Evolutionary conservation across 768 basidiomycete genomes (phyloP).

Genomic region (Boletales sp.): DNA sequence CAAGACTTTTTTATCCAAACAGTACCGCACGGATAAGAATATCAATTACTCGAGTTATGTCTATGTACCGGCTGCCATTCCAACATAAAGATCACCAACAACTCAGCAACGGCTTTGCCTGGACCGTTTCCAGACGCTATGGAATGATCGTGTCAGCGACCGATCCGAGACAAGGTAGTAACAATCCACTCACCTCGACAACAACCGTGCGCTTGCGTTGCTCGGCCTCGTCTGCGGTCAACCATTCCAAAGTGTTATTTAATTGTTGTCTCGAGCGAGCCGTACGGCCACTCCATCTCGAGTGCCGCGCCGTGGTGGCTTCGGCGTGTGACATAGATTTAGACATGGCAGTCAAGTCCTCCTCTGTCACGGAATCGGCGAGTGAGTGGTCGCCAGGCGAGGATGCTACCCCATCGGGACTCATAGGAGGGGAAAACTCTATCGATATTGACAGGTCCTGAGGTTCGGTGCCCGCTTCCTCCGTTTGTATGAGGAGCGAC

Average conservation of each 20-base stretch:
- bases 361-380: slow-evolving; percentile 58
- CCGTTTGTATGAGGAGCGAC: slow-evolving; percentile 29
- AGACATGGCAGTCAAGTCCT: slow-evolving; percentile 70
- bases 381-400: slow-evolving; percentile 55
- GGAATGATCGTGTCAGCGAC: slow-evolving; percentile 1
- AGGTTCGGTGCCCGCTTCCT: slow-evolving; percentile 12
- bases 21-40: too few relatives aligned
- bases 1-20: too few relatives aligned
- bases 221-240: slow-evolving; percentile 36
- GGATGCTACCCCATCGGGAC: slow-evolving; percentile 46
- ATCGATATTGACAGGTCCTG: slow-evolving; percentile 33
- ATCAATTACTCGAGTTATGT: too few relatives aligned
- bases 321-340: slow-evolving; percentile 75
- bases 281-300: slow-evolving; percentile 34
- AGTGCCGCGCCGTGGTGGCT: slow-evolving; percentile 36
- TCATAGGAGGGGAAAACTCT: slow-evolving; percentile 55
- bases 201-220: slow-evolving; percentile 58
- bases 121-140: slow-evolving; percentile 72
- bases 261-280: slow-evolving; percentile 26
- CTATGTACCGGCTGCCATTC: too few relatives aligned
- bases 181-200: slow-evolving; percentile 54
- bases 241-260: slow-evolving; percentile 42
- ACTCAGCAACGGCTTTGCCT: slow-evolving; percentile 63
- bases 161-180: neutral
- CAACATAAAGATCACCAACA: slow-evolving; percentile 51